Evolutionary conservation across 495 filamentous ascomycete genomes (phyloP).

Genomic region (Penicillium psychrofluorescens): DNA sequence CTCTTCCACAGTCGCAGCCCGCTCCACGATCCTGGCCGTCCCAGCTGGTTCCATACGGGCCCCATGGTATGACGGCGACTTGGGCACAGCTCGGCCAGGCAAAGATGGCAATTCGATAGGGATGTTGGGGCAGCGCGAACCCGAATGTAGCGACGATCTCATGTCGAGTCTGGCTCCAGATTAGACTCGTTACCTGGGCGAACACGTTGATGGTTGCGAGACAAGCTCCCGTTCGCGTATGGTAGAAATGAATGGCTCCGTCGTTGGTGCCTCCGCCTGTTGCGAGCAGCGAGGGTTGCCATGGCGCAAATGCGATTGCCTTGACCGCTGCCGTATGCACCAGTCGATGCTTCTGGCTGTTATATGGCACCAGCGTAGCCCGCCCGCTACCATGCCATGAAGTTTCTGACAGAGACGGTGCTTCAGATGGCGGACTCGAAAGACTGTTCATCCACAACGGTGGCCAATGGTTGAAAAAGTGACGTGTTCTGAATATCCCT

Average conservation of each 20-base stretch:
- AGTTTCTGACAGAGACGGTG: conserved; percentile 18
- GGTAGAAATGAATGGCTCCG: conserved; percentile 92
- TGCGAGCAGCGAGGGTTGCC: conserved; percentile 80
- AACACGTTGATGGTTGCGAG: conserved; percentile 88
- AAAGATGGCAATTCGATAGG: conserved; percentile 87
- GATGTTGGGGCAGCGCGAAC: conserved; percentile 90
- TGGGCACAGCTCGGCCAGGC: conserved; percentile 91
- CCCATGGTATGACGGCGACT: conserved; percentile 85
- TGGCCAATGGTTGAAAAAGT: conserved; percentile 18
- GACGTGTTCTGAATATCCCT: conserved; percentile 13
- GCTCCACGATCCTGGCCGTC: conserved; percentile 41
- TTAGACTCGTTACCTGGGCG: conserved; percentile 86
- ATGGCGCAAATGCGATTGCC: conserved; percentile 95
- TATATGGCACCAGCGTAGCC: conserved; percentile 29
- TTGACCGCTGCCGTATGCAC: conserved; percentile 84
- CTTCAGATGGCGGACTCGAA: conserved; percentile 7
- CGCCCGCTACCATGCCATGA: conserved; percentile 22
- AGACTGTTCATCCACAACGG: conserved; percentile 22
- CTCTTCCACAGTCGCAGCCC: conserved; percentile 28
- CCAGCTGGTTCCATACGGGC: conserved; percentile 69
- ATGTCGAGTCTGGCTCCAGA: conserved; percentile 79
- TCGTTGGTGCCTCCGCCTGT: conserved; percentile 93
- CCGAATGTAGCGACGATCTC: conserved; percentile 94
- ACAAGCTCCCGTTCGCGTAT: conserved; percentile 75
- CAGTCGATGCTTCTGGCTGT: conserved; percentile 63